These are phyloP conservation scores for Gilbertella persicaria DNA, from an alignment of 371 early-diverging fungal species.

Conservation along the genomic window DNA sequence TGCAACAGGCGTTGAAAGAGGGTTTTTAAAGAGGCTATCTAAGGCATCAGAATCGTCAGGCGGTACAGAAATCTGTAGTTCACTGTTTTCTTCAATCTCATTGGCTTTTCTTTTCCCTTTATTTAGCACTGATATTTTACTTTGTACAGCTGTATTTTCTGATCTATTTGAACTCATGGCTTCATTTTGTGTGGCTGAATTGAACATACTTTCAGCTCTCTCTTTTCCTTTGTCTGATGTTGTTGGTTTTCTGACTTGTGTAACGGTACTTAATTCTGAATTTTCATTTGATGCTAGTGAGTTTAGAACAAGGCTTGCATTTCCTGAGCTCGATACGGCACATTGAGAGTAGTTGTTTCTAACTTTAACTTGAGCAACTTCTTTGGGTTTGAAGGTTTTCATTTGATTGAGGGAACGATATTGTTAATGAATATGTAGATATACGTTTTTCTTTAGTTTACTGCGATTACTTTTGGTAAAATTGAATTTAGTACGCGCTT, in stretches of 20 bases:
- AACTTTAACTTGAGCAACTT: conserved; percentile 15
- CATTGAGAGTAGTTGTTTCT: conserved; percentile 20
- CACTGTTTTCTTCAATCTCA: conserved; percentile 20
- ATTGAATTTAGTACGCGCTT: conserved; percentile 15
- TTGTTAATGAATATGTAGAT: conserved; percentile 17
- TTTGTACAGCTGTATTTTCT: conserved; percentile 12
- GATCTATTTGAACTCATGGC: conserved; percentile 14
- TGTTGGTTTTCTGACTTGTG: too few relatives aligned
- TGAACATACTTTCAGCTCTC: too few relatives aligned
- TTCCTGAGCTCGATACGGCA: conserved; percentile 24
- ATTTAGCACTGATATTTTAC: conserved; percentile 5
- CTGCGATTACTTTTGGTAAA: conserved; percentile 12
- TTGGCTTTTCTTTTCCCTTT: conserved; percentile 13
- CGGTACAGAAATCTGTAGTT: conserved; percentile 15
- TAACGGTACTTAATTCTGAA: conserved; percentile 17
- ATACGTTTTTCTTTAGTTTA: conserved; percentile 1
- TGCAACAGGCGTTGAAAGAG: conserved; percentile 14
- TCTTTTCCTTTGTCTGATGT: too few relatives aligned
- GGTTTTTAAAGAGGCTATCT: conserved; percentile 15
- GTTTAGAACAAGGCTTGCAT: conserved; percentile 19
- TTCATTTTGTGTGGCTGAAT: too few relatives aligned
- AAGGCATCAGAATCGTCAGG: conserved; percentile 11
- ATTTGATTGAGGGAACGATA: conserved; percentile 16
- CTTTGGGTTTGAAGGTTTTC: conserved; percentile 17
- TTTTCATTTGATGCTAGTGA: conserved; percentile 19